Evolutionary conservation across 2,329 filamentous ascomycete genomes (phyloP).

Genomic region (Chaetomiaceae sp.): DNA sequence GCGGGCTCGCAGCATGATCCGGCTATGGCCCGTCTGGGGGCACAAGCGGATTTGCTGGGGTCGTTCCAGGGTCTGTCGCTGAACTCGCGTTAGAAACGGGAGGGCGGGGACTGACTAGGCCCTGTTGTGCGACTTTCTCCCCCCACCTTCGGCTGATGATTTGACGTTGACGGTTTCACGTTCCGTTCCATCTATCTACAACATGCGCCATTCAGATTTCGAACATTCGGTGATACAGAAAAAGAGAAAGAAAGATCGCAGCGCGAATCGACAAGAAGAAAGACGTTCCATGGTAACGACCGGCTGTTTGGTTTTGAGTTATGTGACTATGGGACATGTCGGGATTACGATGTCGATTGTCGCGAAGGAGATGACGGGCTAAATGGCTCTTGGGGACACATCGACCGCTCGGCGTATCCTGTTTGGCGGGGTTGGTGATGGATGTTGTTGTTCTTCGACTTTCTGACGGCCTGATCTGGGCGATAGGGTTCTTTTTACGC

Average conservation of each 20-base stretch:
- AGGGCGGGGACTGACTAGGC: conserved; percentile 1
- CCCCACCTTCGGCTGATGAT: neutral
- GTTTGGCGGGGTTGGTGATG: too few relatives aligned
- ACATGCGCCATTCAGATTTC: too few relatives aligned
- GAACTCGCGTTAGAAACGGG: conserved; percentile 50
- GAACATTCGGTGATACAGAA: conserved; percentile 21
- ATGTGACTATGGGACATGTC: conserved; percentile 26
- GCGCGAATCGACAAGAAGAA: conserved; percentile 14
- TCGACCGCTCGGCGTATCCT: too few relatives aligned
- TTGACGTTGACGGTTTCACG: too few relatives aligned
- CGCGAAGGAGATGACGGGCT: neutral
- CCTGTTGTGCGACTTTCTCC: neutral
- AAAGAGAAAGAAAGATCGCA: conserved; percentile 14
- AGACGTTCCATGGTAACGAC: conserved; percentile 23
- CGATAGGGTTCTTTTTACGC: too few relatives aligned
- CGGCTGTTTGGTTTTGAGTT: conserved; percentile 22
- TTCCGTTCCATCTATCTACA: too few relatives aligned
- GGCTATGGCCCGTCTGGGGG: conserved; percentile 38
- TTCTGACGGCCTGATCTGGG: too few relatives aligned
- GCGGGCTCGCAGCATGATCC: conserved; percentile 35
- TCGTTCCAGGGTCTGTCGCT: conserved; percentile 69
- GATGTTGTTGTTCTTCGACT: too few relatives aligned
- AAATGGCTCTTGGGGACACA: too few relatives aligned
- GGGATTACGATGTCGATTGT: conserved; percentile 13
- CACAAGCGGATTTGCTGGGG: conserved; percentile 56